These are phyloP conservation scores for Sordariomycetes sp. DNA, from an alignment of 2,329 filamentous ascomycete genomes.

Conservation along the genomic window DNA sequence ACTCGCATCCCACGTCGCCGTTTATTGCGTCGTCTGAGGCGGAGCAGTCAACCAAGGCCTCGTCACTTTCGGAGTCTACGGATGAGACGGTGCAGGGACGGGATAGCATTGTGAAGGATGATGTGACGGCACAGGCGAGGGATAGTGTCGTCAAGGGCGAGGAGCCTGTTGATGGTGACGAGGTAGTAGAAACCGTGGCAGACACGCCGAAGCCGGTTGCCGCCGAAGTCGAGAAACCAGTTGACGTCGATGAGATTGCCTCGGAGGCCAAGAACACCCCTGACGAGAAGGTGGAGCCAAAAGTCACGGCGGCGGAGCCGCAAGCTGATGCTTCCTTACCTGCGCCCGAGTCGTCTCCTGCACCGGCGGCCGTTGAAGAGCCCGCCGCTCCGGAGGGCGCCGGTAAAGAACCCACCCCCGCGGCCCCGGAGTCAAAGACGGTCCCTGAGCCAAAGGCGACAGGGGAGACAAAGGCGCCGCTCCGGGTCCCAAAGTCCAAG, in stretches of 20 bases:
- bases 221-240: not conserved
- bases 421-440: not conserved
- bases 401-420: slow-evolving; percentile 4
- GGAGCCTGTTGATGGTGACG: not conserved
- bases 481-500: slow-evolving; percentile 23
- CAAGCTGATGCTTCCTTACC: not conserved
- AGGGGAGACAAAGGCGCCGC: not conserved
- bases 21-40: slow-evolving; percentile 37
- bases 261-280: not conserved
- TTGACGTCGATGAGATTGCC: not conserved
- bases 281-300: not conserved
- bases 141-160: not conserved
- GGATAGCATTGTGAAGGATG: slow-evolving; percentile 16
- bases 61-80: slow-evolving; percentile 49
- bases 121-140: slow-evolving; percentile 7
- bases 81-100: slow-evolving; percentile 38
- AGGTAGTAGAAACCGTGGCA: not conserved
- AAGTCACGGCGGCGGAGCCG: not conserved
- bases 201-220: not conserved
- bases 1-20: slow-evolving; percentile 46
- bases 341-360: not conserved
- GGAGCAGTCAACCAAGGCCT: slow-evolving; percentile 48
- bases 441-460: not conserved
- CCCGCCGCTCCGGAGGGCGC: slow-evolving; percentile 1
- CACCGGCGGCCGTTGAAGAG: not conserved